Evolutionary conservation across 1,284 basidiomycete genomes (phyloP).

Genomic region (Takashimella koratensis): DNA sequence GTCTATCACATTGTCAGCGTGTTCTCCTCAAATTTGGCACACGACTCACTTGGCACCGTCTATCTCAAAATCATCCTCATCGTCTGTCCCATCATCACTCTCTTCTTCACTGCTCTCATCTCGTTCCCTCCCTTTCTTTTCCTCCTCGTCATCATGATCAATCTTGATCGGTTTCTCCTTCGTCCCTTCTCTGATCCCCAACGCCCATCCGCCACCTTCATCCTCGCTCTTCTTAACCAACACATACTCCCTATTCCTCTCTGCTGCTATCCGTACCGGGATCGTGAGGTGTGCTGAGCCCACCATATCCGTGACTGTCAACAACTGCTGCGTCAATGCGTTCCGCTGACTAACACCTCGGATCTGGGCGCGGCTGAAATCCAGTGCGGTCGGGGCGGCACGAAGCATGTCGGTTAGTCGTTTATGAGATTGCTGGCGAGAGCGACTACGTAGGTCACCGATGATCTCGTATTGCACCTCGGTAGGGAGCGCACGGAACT

Average conservation of each 20-base stretch:
- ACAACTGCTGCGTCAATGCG: conserved; percentile 86
- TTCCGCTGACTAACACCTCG: conserved; percentile 86
- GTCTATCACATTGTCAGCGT: conserved; percentile 1
- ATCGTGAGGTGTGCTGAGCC: conserved; percentile 81
- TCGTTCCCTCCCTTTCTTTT: conserved; percentile 11
- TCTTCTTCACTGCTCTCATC: conserved; percentile 5
- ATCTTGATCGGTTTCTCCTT: conserved; percentile 81
- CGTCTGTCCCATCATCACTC: conserved; percentile 8
- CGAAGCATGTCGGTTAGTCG: conserved; percentile 88
- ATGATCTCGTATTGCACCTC: conserved; percentile 99
- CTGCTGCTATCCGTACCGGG: conserved; percentile 87
- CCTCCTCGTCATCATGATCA: conserved; percentile 32
- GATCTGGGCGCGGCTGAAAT: conserved; percentile 95
- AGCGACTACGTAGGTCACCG: conserved; percentile 88
- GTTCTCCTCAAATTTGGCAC: conserved; percentile 54
- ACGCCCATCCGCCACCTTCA: conserved; percentile 82
- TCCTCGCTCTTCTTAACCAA: conserved; percentile 80
- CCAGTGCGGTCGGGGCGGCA: conserved; percentile 75
- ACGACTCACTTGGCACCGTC: conserved; percentile 57
- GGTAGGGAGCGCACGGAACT: conserved; percentile 88
- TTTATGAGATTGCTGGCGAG: conserved; percentile 86
- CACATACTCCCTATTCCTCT: conserved; percentile 89
- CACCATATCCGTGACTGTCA: conserved; percentile 88
- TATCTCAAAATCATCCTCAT: conserved; percentile 32
- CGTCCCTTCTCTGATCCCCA: conserved; percentile 79